Evolutionary conservation across 164 flowering plant genomes (phyloP).

Genomic region (Warburgia ugandensis): DNA sequence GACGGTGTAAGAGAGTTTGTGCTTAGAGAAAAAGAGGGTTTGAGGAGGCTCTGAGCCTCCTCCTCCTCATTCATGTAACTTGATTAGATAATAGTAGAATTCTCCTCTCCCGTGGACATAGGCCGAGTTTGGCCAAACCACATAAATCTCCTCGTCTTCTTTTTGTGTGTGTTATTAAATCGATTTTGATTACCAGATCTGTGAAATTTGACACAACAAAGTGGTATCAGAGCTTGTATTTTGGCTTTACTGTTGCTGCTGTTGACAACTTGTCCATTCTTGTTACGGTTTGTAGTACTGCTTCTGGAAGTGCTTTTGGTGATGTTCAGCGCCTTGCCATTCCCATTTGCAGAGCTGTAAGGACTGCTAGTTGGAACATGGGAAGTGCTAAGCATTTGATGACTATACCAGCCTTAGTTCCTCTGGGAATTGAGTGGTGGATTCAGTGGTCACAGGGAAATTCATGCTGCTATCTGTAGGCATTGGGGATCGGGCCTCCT

Average conservation of each 20-base stretch:
- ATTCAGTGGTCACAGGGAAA: constrained; percentile 25
- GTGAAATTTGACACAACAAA: too few relatives aligned
- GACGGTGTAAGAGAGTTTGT: too few relatives aligned
- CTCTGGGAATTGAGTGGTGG: constrained; percentile 40
- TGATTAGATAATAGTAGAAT: too few relatives aligned
- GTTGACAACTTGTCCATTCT: constrained; percentile 16
- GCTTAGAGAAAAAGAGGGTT: too few relatives aligned
- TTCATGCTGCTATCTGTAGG: constrained; percentile 28
- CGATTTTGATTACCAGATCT: too few relatives aligned
- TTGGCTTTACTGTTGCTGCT: constrained; percentile 23
- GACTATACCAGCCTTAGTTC: constrained; percentile 53
- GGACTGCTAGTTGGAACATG: constrained; percentile 21
- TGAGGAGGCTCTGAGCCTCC: too few relatives aligned
- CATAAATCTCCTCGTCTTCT: too few relatives aligned
- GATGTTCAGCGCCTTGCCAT: constrained; percentile 14
- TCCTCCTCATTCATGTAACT: too few relatives aligned
- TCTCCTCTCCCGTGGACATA: too few relatives aligned
- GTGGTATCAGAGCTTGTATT: constrained; percentile 14
- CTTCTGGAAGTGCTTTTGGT: constrained; percentile 27
- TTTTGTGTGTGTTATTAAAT: too few relatives aligned
- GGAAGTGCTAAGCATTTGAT: constrained; percentile 17
- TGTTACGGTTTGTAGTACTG: constrained; percentile 19
- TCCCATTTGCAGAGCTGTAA: constrained; percentile 14
- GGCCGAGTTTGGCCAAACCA: too few relatives aligned
- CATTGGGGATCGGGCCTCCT: constrained; percentile 33